phyloP scores from a whole-genome alignment of 495 filamentous ascomycete species.

The Pyronema omphalodes region DNA sequence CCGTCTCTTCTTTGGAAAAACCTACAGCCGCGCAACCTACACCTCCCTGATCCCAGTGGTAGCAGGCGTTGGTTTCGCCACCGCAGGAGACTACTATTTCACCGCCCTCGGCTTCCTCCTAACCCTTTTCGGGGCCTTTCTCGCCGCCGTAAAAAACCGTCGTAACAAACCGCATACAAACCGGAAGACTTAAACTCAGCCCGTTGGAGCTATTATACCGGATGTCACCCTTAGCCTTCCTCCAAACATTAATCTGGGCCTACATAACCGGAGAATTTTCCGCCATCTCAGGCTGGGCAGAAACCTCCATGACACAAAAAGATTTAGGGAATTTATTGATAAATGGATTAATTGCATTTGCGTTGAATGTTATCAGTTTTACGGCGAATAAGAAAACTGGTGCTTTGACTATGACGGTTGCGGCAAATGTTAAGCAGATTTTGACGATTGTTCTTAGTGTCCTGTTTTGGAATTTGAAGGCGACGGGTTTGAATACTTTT shows the following conservation, averaged over 20 bases:
- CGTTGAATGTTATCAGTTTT: conserved; percentile 37
- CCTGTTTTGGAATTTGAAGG: conserved; percentile 32
- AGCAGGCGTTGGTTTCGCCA: conserved; percentile 37
- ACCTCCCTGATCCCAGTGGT: conserved; percentile 38
- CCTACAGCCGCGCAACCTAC: conserved; percentile 34
- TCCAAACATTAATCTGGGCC: conserved; percentile 34
- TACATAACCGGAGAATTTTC: conserved; percentile 31
- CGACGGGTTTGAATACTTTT: conserved; percentile 30
- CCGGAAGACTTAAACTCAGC: conserved; percentile 31
- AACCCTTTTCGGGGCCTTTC: conserved; percentile 35
- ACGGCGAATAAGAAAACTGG: conserved; percentile 38
- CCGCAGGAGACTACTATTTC: conserved; percentile 41
- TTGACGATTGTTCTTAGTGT: conserved; percentile 38
- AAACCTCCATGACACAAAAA: conserved; percentile 5
- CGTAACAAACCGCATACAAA: conserved; percentile 38
- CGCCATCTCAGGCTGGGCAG: conserved; percentile 12
- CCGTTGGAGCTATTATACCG: conserved; percentile 36
- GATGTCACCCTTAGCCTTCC: conserved; percentile 37
- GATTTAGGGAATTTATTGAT: conserved; percentile 24
- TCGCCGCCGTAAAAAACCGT: conserved; percentile 40
- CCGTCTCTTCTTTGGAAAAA: conserved; percentile 30
- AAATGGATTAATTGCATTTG: conserved; percentile 36
- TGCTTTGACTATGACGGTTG: conserved; percentile 39
- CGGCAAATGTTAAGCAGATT: conserved; percentile 40
- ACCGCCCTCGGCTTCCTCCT: conserved; percentile 34